Evolutionary conservation across 495 filamentous ascomycete genomes (phyloP).

Genomic region (Elasticomyces elasticus): DNA sequence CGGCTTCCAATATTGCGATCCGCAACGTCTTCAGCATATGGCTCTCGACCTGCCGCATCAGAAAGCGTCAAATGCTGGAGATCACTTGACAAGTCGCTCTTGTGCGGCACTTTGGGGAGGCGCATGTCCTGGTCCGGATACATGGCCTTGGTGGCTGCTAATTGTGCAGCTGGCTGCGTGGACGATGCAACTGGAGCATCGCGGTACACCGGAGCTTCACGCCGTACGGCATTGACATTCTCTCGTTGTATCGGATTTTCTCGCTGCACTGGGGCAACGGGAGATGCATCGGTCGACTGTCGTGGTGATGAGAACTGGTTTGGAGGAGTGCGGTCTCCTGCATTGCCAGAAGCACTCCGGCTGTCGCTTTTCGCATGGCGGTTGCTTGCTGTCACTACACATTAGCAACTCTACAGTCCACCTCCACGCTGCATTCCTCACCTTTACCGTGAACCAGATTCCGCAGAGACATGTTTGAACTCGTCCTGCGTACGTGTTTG

Average conservation of each 20-base stretch:
- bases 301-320: not conserved
- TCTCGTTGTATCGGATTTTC: too few species aligned
- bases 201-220: too few species aligned
- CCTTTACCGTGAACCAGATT: not conserved
- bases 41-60: constrained; percentile 10
- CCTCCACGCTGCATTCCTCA: not conserved
- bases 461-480: not conserved
- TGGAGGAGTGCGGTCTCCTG: not conserved
- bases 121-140: constrained; percentile 1
- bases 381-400: not conserved
- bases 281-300: too few species aligned
- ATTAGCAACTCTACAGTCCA: not conserved
- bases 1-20: constrained; percentile 20
- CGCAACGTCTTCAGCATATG: constrained; percentile 26
- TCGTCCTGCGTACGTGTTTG: not conserved
- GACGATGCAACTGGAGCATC: not conserved
- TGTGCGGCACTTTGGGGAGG: constrained; percentile 2
- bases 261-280: too few species aligned
- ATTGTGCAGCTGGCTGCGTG: not conserved
- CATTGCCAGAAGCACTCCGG: not conserved
- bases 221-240: too few species aligned
- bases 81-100: constrained; percentile 9
- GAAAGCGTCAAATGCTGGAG: constrained; percentile 12
- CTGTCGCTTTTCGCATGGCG: not conserved
- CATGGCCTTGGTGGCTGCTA: constrained; percentile 1